A percentile compares a stretch with the other conserved stretches of the same genome.
Evolutionary conservation across 768 basidiomycete genomes (phyloP).

Genomic region (Lactifluus subvellereus): DNA sequence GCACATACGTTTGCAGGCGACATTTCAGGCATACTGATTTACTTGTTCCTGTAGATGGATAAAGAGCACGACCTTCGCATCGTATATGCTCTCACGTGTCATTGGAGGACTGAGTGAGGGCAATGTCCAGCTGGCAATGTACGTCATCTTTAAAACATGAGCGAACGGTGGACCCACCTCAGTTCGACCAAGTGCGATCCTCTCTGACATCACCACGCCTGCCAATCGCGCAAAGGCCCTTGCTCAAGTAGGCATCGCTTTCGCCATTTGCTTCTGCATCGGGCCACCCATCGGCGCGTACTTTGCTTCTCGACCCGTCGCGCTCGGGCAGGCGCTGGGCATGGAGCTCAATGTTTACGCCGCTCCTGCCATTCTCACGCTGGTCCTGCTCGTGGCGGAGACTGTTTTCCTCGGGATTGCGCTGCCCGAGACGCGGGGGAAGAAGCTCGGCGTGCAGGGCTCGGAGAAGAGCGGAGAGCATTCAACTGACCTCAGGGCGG

Average conservation of each 20-base stretch:
- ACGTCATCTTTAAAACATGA: constrained; percentile 30
- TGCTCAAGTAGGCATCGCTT: constrained; percentile 92
- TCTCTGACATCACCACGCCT: constrained; percentile 84
- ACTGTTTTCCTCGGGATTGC: constrained; percentile 68
- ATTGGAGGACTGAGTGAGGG: constrained; percentile 95
- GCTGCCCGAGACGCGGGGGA: constrained; percentile 81
- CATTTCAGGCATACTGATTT: constrained; percentile 6
- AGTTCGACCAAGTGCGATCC: constrained; percentile 62
- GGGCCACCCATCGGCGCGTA: constrained; percentile 95
- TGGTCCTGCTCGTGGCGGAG: constrained; percentile 72
- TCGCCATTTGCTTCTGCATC: constrained; percentile 89
- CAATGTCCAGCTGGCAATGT: constrained; percentile 96
- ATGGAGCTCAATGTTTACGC: constrained; percentile 84
- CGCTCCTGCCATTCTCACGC: constrained; percentile 77
- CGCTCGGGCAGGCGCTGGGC: constrained; percentile 48
- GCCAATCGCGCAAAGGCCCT: constrained; percentile 78
- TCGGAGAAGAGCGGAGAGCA: constrained; percentile 24
- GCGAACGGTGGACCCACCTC: neutral
- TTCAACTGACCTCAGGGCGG: neutral
- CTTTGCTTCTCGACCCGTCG: constrained; percentile 82
- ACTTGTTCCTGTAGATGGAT: constrained; percentile 60
- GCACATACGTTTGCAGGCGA: constrained; percentile 4
- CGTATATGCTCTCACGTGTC: constrained; percentile 83
- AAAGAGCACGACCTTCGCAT: constrained; percentile 82
- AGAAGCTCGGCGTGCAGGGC: neutral